Evolutionary conservation across 306 rosid species (phyloP).

Genomic region (Vigna radiata): DNA sequence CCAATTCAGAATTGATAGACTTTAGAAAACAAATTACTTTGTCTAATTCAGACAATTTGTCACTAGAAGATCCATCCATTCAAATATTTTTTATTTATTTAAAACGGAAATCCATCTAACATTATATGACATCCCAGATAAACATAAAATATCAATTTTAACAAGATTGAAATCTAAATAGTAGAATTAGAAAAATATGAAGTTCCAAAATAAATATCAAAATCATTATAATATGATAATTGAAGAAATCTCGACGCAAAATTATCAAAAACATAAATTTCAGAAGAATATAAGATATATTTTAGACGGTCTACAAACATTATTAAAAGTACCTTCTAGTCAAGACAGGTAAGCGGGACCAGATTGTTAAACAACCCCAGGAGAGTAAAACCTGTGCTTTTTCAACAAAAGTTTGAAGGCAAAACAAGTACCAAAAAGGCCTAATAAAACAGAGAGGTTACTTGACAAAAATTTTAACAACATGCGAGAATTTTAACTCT

Average conservation of each 20-base stretch:
- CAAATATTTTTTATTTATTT: no score
- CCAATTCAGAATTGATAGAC: no score
- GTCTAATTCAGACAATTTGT: neutral
- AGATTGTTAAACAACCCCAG: neutral
- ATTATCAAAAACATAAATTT: no score
- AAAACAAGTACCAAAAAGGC: neutral
- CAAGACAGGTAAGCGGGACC: neutral
- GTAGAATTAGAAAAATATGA: no score
- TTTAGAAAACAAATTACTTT: no score
- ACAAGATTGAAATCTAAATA: no score
- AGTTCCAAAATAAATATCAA: no score
- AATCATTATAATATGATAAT: no score
- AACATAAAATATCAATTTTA: neutral
- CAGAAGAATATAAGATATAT: neutral
- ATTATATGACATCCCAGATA: neutral
- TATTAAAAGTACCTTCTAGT: neutral
- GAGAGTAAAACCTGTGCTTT: neutral
- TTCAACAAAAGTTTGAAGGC: neutral
- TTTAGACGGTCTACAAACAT: neutral
- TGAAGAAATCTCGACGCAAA: no score
- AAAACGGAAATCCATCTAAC: neutral
- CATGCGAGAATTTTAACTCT: neutral
- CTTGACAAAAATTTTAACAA: neutral
- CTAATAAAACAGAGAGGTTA: neutral
- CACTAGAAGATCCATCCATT: no score